These are phyloP conservation scores for Cyanidiococcus yangmingshanensis DNA, from an alignment of 23 red algal genomes.

Conservation along the genomic window DNA sequence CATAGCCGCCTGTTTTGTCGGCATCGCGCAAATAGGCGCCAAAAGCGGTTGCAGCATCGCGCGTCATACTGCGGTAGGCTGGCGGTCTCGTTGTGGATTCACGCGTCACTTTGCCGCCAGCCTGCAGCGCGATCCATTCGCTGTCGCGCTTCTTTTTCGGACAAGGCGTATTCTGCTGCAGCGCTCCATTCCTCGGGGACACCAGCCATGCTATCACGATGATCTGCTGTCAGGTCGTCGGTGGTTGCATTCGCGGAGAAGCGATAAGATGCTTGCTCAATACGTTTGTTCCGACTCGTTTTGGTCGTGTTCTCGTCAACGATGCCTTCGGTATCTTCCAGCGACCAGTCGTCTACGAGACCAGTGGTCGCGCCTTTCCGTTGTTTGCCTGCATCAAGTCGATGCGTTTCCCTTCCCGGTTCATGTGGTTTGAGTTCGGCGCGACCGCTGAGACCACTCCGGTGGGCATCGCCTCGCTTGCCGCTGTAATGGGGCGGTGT, in stretches of 20 bases:
- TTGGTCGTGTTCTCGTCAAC: background rate
- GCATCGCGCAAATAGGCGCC: constrained; percentile 1
- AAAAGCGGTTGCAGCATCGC: constrained; percentile 6
- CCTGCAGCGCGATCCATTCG: too few relatives aligned
- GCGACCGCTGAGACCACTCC: background rate
- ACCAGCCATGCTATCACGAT: background rate
- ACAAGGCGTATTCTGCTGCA: background rate
- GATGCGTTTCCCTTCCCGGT: background rate
- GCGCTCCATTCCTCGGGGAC: background rate
- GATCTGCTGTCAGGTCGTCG: background rate
- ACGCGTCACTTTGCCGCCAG: too few relatives aligned
- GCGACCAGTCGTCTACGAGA: background rate
- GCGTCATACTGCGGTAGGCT: background rate
- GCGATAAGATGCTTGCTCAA: background rate
- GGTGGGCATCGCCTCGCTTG: background rate
- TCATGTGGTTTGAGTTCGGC: background rate
- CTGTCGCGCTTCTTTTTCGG: background rate
- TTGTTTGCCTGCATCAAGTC: background rate
- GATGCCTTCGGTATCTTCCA: background rate
- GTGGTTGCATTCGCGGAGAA: background rate
- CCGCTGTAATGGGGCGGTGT: background rate
- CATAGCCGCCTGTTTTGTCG: background rate
- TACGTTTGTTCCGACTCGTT: background rate
- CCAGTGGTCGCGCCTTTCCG: background rate
- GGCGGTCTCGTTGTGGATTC: too few relatives aligned